Conservation (phyloP, 306 rosid species). For the Amphicarpaea edgeworthii region DNA sequence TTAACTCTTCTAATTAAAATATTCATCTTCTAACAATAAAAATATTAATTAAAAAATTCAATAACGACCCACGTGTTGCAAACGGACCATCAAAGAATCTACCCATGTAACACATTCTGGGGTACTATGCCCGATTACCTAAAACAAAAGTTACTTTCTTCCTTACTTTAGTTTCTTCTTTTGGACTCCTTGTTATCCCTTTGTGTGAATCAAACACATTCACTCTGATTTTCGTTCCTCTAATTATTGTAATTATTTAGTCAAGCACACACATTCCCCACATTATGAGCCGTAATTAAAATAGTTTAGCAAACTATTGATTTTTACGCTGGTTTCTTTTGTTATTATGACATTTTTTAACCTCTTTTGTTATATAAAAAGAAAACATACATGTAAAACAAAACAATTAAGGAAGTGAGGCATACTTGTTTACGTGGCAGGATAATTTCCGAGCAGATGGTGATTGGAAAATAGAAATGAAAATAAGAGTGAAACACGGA, state of each 20-base stretch:
- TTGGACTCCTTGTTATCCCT: slow-evolving; percentile 3
- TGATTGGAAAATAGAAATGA: not conserved
- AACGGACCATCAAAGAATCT: slow-evolving; percentile 12
- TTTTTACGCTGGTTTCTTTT: not conserved
- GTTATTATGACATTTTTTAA: not conserved
- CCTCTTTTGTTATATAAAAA: not conserved
- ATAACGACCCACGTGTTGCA: slow-evolving; percentile 32
- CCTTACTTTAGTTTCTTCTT: not conserved
- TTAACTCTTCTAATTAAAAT: not conserved
- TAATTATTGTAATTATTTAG: not conserved
- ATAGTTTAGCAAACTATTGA: not conserved
- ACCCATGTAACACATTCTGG: slow-evolving; percentile 27
- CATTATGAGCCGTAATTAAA: not conserved
- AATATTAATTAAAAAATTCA: not conserved
- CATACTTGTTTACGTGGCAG: not conserved
- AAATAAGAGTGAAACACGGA: slow-evolving; percentile 27
- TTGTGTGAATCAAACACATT: not conserved
- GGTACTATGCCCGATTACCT: not conserved
- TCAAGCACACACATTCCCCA: not conserved
- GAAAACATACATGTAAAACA: too few species aligned
- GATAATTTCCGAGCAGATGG: not conserved
- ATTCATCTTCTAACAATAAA: too few species aligned
- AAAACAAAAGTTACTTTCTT: slow-evolving; percentile 3
- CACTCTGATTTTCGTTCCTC: not conserved
- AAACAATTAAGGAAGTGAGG: too few species aligned